Percentiles rank a stretch among this genome's conserved stretches.
Conservation (phyloP, 768 basidiomycete genomes). For the Hortiboletus flavorubellus region DNA sequence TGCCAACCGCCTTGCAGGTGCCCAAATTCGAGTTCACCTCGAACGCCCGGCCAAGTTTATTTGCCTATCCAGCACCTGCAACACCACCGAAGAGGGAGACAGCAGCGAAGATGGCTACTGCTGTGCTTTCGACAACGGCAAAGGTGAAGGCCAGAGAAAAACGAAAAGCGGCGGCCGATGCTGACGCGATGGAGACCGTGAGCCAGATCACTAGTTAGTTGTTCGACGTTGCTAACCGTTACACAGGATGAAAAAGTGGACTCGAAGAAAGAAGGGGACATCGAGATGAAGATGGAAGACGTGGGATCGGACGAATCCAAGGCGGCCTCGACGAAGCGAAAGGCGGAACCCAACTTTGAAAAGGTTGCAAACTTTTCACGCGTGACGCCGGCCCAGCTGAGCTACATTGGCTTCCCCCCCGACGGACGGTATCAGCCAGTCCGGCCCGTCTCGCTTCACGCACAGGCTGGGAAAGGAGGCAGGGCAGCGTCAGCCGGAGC, state of each 20-base stretch:
- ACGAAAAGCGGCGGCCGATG: conserved; percentile 82
- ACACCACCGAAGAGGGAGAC: conserved; percentile 93
- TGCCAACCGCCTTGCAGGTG: conserved; percentile 48
- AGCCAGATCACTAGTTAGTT: conserved; percentile 25
- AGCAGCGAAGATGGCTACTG: conserved; percentile 87
- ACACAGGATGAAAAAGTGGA: conserved; percentile 54
- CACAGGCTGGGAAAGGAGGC: conserved; percentile 33
- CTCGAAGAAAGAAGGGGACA: conserved; percentile 56
- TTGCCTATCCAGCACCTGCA: conserved; percentile 84
- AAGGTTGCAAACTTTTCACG: conserved; percentile 83
- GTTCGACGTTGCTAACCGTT: conserved; percentile 13
- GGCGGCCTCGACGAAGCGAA: conserved; percentile 52
- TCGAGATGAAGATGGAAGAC: conserved; percentile 79
- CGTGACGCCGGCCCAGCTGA: conserved; percentile 85
- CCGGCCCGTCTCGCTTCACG: conserved; percentile 60
- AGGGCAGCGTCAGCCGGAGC: conserved; percentile 27
- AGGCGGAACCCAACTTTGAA: conserved; percentile 74
- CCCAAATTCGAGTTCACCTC: conserved; percentile 91
- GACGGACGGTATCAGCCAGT: conserved; percentile 87
- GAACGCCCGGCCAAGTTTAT: conserved; percentile 86
- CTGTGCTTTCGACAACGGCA: conserved; percentile 94
- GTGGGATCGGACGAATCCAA: conserved; percentile 52
- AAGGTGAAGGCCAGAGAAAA: conserved; percentile 95
- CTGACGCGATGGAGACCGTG: conserved; percentile 80
- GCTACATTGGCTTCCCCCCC: conserved; percentile 77